Percentiles rank a stretch among this genome's conserved stretches.
phyloP scores from a whole-genome alignment of 2,329 filamentous ascomycete genomes.

The Clonostachys rhizophaga region DNA sequence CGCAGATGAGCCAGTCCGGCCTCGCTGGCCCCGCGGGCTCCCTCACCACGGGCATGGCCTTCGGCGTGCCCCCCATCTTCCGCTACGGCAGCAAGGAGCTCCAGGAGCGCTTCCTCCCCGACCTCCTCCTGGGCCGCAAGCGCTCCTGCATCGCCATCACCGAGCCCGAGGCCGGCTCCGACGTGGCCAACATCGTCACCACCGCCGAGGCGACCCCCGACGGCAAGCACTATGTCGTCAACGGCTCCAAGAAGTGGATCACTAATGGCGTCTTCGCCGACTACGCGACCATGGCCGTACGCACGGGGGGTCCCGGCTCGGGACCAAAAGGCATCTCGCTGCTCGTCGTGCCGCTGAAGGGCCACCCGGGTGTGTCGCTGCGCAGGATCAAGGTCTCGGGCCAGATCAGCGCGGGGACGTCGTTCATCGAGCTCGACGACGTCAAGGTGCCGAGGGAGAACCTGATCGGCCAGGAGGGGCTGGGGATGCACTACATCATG shows the following conservation, averaged over 20 bases:
- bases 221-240: constrained; percentile 65
- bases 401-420: constrained; percentile 62
- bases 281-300: constrained; percentile 66
- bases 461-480: constrained; percentile 63
- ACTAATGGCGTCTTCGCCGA: constrained; percentile 70
- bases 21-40: constrained; percentile 58
- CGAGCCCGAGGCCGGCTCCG: constrained; percentile 68
- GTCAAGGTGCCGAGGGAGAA: constrained; percentile 68
- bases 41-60: constrained; percentile 69
- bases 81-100: constrained; percentile 61
- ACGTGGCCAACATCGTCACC: constrained; percentile 69
- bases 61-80: constrained; percentile 66
- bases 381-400: constrained; percentile 63
- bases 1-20: constrained; percentile 59
- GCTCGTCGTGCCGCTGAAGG: constrained; percentile 66
- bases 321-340: constrained; percentile 60
- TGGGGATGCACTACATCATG: constrained; percentile 72
- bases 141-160: constrained; percentile 74
- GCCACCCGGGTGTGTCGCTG: constrained; percentile 62
- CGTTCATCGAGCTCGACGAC: constrained; percentile 72
- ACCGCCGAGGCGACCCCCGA: constrained; percentile 58
- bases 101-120: constrained; percentile 63
- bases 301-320: constrained; percentile 56
- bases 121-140: constrained; percentile 62
- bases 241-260: constrained; percentile 79